A percentile compares a stretch with the other conserved stretches of the same genome.
phyloP scores from a whole-genome alignment of 2,329 filamentous ascomycete genomes.

The Xylariales sp. region DNA sequence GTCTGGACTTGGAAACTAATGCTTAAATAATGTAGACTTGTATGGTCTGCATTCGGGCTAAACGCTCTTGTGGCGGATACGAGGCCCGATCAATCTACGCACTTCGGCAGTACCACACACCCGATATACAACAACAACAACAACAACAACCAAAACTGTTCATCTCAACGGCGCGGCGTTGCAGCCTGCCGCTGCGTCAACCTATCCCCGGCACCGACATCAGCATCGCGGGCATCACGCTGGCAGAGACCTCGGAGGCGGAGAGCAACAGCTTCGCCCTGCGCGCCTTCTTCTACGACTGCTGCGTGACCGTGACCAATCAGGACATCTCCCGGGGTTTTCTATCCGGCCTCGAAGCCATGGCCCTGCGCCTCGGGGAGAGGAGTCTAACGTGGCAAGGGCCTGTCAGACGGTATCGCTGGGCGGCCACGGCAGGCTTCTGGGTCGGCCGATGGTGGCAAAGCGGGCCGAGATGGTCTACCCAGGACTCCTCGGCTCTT shows the following conservation, averaged over 20 bases:
- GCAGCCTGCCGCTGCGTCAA: slow-evolving; percentile 12
- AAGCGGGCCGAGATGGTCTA: slow-evolving; percentile 9
- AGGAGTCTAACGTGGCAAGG: slow-evolving; percentile 14
- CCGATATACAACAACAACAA: too few species aligned
- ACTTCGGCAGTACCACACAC: slow-evolving; percentile 3
- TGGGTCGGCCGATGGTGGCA: slow-evolving; percentile 13
- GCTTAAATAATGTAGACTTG: too few species aligned
- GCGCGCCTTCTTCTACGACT: slow-evolving; percentile 18
- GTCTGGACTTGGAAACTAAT: too few species aligned
- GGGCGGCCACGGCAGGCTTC: slow-evolving; percentile 12
- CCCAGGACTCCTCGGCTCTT: slow-evolving; percentile 12
- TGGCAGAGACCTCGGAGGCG: slow-evolving; percentile 10
- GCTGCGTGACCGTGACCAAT: slow-evolving; percentile 13
- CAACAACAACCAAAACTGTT: too few species aligned
- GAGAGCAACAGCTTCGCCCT: slow-evolving; percentile 12
- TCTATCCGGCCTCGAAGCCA: slow-evolving; percentile 12
- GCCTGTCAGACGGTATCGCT: slow-evolving; percentile 15
- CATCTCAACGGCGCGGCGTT: slow-evolving; percentile 13
- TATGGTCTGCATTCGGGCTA: slow-evolving; percentile 13
- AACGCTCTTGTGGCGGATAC: slow-evolving; percentile 13
- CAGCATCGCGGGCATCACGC: slow-evolving; percentile 12
- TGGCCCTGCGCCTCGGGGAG: slow-evolving; percentile 9
- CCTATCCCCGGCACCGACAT: slow-evolving; percentile 13
- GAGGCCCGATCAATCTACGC: not conserved
- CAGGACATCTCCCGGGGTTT: slow-evolving; percentile 13